Percentiles rank a stretch among this genome's conserved stretches.
Conservation (phyloP, 768 basidiomycete genomes). For the Dentipellis sp. region DNA sequence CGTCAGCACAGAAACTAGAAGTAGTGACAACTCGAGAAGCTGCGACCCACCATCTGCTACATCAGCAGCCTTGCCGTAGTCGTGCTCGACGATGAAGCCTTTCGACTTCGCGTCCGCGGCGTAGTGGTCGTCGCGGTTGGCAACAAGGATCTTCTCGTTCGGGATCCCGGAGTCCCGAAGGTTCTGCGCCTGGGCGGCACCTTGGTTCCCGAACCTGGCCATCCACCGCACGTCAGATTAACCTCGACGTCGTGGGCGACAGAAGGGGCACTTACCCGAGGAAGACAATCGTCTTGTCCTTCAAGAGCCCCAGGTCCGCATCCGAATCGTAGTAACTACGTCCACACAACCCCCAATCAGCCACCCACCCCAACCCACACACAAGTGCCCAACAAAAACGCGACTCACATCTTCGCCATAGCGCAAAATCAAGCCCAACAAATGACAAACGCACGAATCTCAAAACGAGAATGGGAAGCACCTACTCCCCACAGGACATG, state of each 20-base stretch:
- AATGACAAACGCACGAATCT: too few species aligned
- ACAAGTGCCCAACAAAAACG: background rate
- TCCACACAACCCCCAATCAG: background rate
- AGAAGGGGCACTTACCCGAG: constrained; percentile 34
- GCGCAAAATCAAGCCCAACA: background rate
- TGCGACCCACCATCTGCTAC: constrained; percentile 40
- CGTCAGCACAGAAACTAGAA: constrained; percentile 27
- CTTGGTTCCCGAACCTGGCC: constrained; percentile 53
- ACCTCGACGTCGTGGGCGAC: background rate
- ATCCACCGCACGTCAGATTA: background rate
- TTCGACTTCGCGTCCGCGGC: constrained; percentile 47
- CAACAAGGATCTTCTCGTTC: constrained; percentile 51
- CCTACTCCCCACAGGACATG: too few species aligned
- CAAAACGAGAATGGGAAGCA: too few species aligned
- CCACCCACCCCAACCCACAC: background rate
- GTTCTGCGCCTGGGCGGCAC: constrained; percentile 59
- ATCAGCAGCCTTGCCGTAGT: constrained; percentile 45
- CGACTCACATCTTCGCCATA: constrained; percentile 48
- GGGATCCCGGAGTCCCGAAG: constrained; percentile 53
- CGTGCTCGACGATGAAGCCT: constrained; percentile 48
- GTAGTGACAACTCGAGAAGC: background rate
- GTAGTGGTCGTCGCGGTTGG: constrained; percentile 48
- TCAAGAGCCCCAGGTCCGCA: constrained; percentile 40
- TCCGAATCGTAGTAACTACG: constrained; percentile 52
- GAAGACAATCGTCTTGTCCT: constrained; percentile 47